These are phyloP conservation scores for Erysimum cheiranthoides DNA, from an alignment of 345 rosid species.

Conservation along the genomic window DNA sequence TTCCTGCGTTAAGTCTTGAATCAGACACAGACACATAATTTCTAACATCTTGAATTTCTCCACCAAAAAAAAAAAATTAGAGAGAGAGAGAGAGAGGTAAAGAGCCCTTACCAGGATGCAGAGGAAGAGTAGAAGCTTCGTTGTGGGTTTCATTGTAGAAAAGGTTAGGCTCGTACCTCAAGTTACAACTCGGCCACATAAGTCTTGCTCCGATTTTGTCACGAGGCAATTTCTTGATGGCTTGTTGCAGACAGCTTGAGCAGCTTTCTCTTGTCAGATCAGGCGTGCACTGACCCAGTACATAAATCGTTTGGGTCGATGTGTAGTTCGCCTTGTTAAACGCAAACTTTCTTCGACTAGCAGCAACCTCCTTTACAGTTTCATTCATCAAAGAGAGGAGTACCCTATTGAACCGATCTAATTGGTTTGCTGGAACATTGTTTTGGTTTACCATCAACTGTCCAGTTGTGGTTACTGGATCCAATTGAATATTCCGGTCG, in stretches of 20 bases:
- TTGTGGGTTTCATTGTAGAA: conserved; percentile 39
- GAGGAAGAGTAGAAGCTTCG: conserved; percentile 1
- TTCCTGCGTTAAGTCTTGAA: conserved; percentile 37
- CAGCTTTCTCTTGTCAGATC: conserved; percentile 41
- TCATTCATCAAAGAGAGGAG: conserved; percentile 13
- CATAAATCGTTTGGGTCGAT: conserved; percentile 35
- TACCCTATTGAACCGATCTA: not conserved
- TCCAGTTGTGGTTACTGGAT: not conserved
- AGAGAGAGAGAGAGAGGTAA: not conserved
- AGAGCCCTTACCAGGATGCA: conserved; percentile 7
- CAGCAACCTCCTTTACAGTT: conserved; percentile 15
- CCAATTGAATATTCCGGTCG: not conserved
- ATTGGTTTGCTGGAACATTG: not conserved
- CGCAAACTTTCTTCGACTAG: conserved; percentile 44
- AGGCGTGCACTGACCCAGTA: conserved; percentile 56
- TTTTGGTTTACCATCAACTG: not conserved
- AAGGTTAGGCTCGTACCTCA: conserved; percentile 52
- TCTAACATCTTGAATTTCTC: not conserved
- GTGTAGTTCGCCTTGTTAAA: not conserved
- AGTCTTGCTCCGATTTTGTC: conserved; percentile 51
- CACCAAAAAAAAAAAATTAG: not conserved
- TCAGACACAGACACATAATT: not conserved
- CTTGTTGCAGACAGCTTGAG: conserved; percentile 36
- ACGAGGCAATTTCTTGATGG: not conserved
- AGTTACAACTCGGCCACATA: conserved; percentile 48